Conservation (phyloP, 768 basidiomycete genomes). For the Pisolithus microcarpus region DNA sequence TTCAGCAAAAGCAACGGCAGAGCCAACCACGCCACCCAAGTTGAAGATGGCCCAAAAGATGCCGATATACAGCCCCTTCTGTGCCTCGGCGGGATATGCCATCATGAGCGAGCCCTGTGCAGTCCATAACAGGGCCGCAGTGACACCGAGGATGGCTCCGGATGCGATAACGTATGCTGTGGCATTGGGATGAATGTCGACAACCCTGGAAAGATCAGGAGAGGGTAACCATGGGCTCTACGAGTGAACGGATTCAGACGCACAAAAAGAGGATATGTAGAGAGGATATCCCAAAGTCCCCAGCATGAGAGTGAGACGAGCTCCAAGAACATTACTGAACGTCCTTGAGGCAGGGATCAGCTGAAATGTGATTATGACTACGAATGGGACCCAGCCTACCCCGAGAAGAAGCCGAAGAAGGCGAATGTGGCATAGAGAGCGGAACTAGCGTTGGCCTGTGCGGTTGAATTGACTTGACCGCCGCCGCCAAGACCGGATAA, state of each 20-base stretch:
- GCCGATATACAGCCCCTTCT: constrained; percentile 46
- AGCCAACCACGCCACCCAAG: constrained; percentile 70
- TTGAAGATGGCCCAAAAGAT: constrained; percentile 72
- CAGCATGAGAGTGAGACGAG: constrained; percentile 40
- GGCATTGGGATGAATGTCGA: constrained; percentile 30
- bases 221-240: neutral
- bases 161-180: constrained; percentile 41
- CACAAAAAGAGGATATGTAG: constrained; percentile 28
- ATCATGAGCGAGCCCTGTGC: constrained; percentile 49
- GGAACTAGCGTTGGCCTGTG: constrained; percentile 61
- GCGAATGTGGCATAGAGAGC: constrained; percentile 62
- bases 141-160: constrained; percentile 44
- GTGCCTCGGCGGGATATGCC: constrained; percentile 49
- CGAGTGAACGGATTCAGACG: neutral
- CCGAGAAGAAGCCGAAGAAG: constrained; percentile 58
- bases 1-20: constrained; percentile 65
- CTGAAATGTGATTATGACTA: no score
- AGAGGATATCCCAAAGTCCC: constrained; percentile 48
- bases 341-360: constrained; percentile 36
- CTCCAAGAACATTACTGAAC: constrained; percentile 65
- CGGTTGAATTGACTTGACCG: constrained; percentile 60
- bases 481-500: constrained; percentile 76
- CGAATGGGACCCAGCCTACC: constrained; percentile 34
- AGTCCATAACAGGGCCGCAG: constrained; percentile 48
- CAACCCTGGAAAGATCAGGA: constrained; percentile 35